phyloP scores from a whole-genome alignment of 116 monocot species.

The Cymodocea nodosa region DNA sequence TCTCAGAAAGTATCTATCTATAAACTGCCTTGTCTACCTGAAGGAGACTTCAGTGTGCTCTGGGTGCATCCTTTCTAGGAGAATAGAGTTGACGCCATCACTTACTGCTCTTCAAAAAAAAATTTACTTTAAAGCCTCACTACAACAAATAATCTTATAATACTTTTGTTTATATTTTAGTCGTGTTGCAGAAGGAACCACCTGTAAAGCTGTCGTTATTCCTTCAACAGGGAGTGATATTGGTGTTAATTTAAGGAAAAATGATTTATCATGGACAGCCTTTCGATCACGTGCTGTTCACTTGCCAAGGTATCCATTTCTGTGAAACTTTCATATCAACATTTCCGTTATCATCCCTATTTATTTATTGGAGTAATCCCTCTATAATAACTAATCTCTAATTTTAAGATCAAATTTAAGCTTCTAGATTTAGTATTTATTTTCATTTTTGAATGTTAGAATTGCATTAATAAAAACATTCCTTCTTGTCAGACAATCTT shows the following conservation, averaged over 20 bases:
- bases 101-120: too few relatives aligned
- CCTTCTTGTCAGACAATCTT: conserved; percentile 30
- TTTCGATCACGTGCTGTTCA: conserved; percentile 39
- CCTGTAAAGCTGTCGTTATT: conserved; percentile 68
- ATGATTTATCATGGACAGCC: conserved; percentile 74
- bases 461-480: neutral
- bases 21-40: too few relatives aligned
- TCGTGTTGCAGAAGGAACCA: conserved; percentile 53
- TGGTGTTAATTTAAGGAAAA: conserved; percentile 43
- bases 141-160: neutral
- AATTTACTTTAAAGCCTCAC: too few relatives aligned
- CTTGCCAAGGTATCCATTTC: conserved; percentile 33
- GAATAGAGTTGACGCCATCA: too few relatives aligned
- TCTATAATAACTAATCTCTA: neutral
- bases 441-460: neutral
- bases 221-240: conserved; percentile 45
- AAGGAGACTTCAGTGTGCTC: too few relatives aligned
- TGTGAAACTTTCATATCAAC: neutral
- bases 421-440: neutral
- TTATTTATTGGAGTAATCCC: neutral
- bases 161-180: conserved; percentile 16
- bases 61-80: too few relatives aligned
- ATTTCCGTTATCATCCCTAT: neutral
- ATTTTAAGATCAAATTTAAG: neutral
- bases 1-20: too few relatives aligned